Percentiles rank a stretch among this genome's conserved stretches.
These are phyloP conservation scores for Rehmannia glutinosa DNA, from an alignment of 257 asterid genomes.

Conservation along the genomic window DNA sequence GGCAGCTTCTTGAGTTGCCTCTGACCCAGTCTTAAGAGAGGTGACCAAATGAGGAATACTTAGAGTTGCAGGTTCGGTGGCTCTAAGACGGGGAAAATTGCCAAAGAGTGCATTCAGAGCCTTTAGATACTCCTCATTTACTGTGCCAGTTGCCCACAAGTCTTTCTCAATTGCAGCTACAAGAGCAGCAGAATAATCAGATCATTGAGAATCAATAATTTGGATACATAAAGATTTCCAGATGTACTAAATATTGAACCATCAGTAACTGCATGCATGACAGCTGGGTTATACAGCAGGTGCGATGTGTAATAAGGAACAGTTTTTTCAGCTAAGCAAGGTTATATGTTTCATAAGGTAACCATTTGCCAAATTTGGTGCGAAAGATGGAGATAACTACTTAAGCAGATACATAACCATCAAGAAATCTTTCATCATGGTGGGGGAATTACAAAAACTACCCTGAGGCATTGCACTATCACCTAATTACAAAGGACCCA, in stretches of 20 bases:
- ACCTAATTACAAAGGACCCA: too few relatives aligned
- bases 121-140: conserved; percentile 87
- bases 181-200: conserved; percentile 7
- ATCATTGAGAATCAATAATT: not conserved
- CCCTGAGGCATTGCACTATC: not conserved
- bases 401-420: not conserved
- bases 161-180: conserved; percentile 95
- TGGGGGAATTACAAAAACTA: not conserved
- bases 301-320: not conserved
- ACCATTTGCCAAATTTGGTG: too few relatives aligned
- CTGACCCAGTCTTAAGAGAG: conserved; percentile 92
- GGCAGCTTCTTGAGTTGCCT: conserved; percentile 98
- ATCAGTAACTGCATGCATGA: not conserved
- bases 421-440: not conserved
- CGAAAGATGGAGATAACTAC: not conserved
- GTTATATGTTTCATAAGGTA: too few relatives aligned
- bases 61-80: conserved; percentile 93
- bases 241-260: not conserved
- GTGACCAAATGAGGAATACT: conserved; percentile 96
- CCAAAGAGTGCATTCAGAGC: conserved; percentile 91
- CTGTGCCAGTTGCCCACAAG: conserved; percentile 89
- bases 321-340: not conserved
- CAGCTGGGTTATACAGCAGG: too few relatives aligned
- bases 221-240: not conserved
- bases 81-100: conserved; percentile 92